phyloP scores from a whole-genome alignment of 768 basidiomycete species.

The Polyporus arcularius region DNA sequence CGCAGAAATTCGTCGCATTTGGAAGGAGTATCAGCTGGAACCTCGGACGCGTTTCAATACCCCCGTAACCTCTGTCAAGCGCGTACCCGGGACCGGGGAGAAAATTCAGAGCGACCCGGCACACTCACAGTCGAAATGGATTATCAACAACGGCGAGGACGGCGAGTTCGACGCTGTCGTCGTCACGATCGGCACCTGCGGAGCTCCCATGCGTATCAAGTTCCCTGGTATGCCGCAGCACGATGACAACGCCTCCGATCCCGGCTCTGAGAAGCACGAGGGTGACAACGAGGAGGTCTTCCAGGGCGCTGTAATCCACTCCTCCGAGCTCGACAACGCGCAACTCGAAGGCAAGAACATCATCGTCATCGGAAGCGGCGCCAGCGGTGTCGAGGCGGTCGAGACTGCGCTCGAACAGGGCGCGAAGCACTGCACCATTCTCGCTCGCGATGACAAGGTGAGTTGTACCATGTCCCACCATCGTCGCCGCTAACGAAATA shows the following conservation, averaged over 20 bases:
- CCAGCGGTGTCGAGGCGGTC: conserved; percentile 52
- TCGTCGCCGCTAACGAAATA: neutral
- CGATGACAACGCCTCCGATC: neutral
- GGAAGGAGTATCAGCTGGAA: conserved; percentile 53
- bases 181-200: conserved; percentile 51
- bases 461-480: neutral
- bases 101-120: conserved; percentile 13
- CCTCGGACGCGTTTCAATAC: conserved; percentile 46
- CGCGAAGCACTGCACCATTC: conserved; percentile 36
- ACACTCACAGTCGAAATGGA: conserved; percentile 35
- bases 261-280: conserved; percentile 9
- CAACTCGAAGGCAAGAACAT: conserved; percentile 41
- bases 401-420: conserved; percentile 38
- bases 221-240: conserved; percentile 46
- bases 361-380: conserved; percentile 53
- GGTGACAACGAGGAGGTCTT: conserved; percentile 33
- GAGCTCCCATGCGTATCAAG: conserved; percentile 44
- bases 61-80: conserved; percentile 39
- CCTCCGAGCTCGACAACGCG: conserved; percentile 46
- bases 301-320: conserved; percentile 44
- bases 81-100: conserved; percentile 23
- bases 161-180: conserved; percentile 52
- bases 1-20: conserved; percentile 33
- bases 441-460: conserved; percentile 44
- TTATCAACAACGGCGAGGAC: conserved; percentile 48